These are phyloP conservation scores for Cytospora schulzeri DNA, from an alignment of 2,329 filamentous ascomycete genomes.

Conservation along the genomic window DNA sequence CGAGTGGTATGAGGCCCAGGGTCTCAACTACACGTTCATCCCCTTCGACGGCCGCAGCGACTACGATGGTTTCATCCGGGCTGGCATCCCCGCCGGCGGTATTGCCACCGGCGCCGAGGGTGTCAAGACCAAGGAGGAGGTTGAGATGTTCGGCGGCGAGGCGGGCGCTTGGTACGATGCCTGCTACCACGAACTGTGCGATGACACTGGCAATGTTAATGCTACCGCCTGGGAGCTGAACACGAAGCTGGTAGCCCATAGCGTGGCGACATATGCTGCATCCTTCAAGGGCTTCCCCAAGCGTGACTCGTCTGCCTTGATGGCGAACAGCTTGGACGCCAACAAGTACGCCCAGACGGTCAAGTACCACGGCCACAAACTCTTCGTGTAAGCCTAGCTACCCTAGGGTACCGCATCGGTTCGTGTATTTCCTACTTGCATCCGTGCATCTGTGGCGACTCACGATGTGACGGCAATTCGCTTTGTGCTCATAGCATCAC, in stretches of 20 bases:
- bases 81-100: constrained; percentile 73
- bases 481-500: background rate
- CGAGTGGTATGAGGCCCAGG: constrained; percentile 64
- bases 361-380: constrained; percentile 25
- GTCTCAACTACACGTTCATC: constrained; percentile 68
- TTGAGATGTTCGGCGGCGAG: constrained; percentile 68
- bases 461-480: background rate
- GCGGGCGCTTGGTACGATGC: constrained; percentile 62
- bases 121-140: constrained; percentile 70
- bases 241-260: constrained; percentile 44
- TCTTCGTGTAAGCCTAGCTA: constrained; percentile 21
- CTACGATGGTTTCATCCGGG: constrained; percentile 75
- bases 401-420: no score
- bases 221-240: constrained; percentile 63
- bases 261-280: constrained; percentile 28
- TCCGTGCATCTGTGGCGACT: background rate
- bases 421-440: background rate
- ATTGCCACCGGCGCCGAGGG: constrained; percentile 79
- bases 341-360: constrained; percentile 25
- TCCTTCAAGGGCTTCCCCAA: constrained; percentile 30
- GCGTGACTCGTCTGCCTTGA: constrained; percentile 15
- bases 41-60: constrained; percentile 79
- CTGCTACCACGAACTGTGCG: constrained; percentile 65
- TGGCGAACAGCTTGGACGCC: background rate
- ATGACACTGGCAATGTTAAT: constrained; percentile 60